Percentiles rank a stretch among this genome's conserved stretches.
These are phyloP conservation scores for Elongisporangium anandrum DNA, from an alignment of 352 stramenopile species.

Conservation along the genomic window DNA sequence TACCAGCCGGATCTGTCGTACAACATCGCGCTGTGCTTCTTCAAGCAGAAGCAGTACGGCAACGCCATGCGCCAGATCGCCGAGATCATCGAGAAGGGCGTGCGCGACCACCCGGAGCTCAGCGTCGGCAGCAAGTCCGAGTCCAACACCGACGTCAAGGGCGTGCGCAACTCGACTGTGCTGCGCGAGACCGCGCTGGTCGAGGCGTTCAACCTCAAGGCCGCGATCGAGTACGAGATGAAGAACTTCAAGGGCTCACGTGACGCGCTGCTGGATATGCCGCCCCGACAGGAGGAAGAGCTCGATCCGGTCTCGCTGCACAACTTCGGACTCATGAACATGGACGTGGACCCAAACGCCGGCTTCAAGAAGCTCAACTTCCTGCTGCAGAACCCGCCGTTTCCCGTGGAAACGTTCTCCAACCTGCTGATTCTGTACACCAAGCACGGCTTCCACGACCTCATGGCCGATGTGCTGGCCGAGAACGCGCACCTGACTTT, in stretches of 20 bases:
- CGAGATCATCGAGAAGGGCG: slow-evolving; percentile 92
- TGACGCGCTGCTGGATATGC: slow-evolving; percentile 93
- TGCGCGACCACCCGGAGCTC: slow-evolving; percentile 91
- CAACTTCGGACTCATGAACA: slow-evolving; percentile 92
- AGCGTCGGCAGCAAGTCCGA: slow-evolving; percentile 91
- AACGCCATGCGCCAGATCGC: slow-evolving; percentile 89
- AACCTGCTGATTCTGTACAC: slow-evolving; percentile 95
- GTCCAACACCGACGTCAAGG: slow-evolving; percentile 81
- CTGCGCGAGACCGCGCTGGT: slow-evolving; percentile 91
- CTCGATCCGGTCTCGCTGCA: slow-evolving; percentile 90
- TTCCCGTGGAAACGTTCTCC: slow-evolving; percentile 93
- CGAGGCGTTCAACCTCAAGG: slow-evolving; percentile 95
- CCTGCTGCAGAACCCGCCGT: slow-evolving; percentile 91
- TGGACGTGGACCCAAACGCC: slow-evolving; percentile 90
- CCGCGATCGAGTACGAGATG: slow-evolving; percentile 94
- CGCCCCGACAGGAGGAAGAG: slow-evolving; percentile 87
- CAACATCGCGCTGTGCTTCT: slow-evolving; percentile 95
- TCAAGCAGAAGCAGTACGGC: slow-evolving; percentile 90
- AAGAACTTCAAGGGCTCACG: slow-evolving; percentile 88
- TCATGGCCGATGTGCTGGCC: slow-evolving; percentile 94
- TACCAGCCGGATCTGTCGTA: slow-evolving; percentile 93
- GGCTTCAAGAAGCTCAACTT: slow-evolving; percentile 96
- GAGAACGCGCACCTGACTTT: slow-evolving; percentile 93
- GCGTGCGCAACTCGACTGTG: slow-evolving; percentile 91
- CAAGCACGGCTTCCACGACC: slow-evolving; percentile 93